Evolutionary conservation across 2,329 filamentous ascomycete genomes (phyloP).

Genomic region (Coniochaeta sp.): DNA sequence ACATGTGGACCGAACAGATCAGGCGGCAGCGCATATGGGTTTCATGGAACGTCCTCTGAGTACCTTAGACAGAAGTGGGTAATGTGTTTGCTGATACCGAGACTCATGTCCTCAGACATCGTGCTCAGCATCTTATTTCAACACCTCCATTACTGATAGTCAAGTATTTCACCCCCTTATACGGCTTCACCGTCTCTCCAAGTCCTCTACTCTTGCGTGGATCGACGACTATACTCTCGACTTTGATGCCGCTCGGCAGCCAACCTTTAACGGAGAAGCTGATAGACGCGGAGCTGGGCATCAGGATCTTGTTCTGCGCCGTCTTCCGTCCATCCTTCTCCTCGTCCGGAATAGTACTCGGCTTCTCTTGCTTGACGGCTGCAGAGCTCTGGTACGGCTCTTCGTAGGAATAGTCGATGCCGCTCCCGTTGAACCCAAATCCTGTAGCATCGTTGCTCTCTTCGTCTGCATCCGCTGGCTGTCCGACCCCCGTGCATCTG

Average conservation of each 20-base stretch:
- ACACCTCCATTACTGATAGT: conserved; percentile 64
- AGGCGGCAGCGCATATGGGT: too few relatives aligned
- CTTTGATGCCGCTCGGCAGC: conserved; percentile 60
- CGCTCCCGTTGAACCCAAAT: conserved; percentile 35
- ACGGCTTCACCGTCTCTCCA: conserved; percentile 83
- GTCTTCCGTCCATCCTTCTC: conserved; percentile 49
- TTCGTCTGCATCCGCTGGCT: conserved; percentile 40
- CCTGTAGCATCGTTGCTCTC: conserved; percentile 39
- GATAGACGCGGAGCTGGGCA: conserved; percentile 71
- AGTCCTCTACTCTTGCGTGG: conserved; percentile 78
- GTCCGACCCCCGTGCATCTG: conserved; percentile 72
- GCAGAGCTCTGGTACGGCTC: conserved; percentile 45
- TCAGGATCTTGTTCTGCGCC: conserved; percentile 66
- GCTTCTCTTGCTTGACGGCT: conserved; percentile 24
- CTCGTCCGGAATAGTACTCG: conserved; percentile 23
- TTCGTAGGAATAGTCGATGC: conserved; percentile 42
- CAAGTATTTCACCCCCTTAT: conserved; percentile 97
- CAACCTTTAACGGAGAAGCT: conserved; percentile 66
- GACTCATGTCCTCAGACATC: too few relatives aligned
- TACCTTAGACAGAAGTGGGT: too few relatives aligned
- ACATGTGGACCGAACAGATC: too few relatives aligned
- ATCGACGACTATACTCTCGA: conserved; percentile 62
- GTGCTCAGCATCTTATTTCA: conserved; percentile 50
- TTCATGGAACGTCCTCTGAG: too few relatives aligned
- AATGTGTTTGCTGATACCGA: too few relatives aligned